Base-by-base conservation (phyloP, 331 rosid genomes). In the Cucumis variabilis region DNA sequence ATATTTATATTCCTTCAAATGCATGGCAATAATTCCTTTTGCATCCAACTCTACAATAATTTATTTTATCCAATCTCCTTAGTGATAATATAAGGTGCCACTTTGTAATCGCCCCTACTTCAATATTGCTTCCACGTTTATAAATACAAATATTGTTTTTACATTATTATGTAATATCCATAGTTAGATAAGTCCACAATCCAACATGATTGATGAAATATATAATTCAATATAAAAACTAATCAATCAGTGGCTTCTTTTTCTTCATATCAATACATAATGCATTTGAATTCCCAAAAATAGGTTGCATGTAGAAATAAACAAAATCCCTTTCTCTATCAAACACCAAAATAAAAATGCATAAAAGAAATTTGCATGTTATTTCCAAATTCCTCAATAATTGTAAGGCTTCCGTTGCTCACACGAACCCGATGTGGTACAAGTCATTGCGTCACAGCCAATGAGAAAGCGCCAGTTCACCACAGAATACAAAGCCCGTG, bases 351-450 rank as follows among this genome's bases (percentile, higher is more conserved):
- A 69, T 33, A 48, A 9, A 9, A 9, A 48, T 9, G 9, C 0
- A 48, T 0, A 46, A 8, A 46, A 71, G 30, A 70, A 13, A 70
- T 6, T 27, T 65, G 12, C 9, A 24, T 25, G 13, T 68, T 13
- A 65, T 63, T 0, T 2, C 69, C 74, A 71, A 28, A 71, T 51
- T 78, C n/a, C 15, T 24, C 44, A 78, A 78, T 78, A 78, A 78
- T 78, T 51, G 84, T n/a, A 51, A 9, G 84, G 67, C 33, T 78
- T 78, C 41, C 84, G 66, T 78, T 78, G n/a, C 60, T 51, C 84
- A 50, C 66, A 78, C 67, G 84, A 50, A 78, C 66, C 46, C 60
- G 23, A 3, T 13, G 65, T 27, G 75, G 83, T 50, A 77, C 65
- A 50, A 37, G 83, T 51, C 41, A 74, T 41, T 11, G 25, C 2